phyloP scores from a whole-genome alignment of 2,329 filamentous ascomycete genomes.

The Seiridium cupressi region DNA sequence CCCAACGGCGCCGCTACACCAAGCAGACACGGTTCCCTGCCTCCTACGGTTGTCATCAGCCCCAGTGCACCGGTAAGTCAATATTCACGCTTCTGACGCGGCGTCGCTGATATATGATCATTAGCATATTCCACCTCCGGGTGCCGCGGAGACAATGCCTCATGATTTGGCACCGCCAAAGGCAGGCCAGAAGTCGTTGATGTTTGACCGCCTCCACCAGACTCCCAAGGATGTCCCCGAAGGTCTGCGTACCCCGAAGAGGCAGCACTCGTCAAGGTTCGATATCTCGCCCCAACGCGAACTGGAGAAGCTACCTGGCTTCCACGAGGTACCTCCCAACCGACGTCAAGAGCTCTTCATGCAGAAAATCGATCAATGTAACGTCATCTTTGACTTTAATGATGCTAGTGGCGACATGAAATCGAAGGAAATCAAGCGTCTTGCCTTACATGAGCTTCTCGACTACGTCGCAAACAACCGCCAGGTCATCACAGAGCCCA shows the following conservation, averaged over 20 bases:
- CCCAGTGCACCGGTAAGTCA: slow-evolving; percentile 82
- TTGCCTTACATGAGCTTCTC: slow-evolving; percentile 91
- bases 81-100: too few relatives aligned
- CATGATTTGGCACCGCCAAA: slow-evolving; percentile 94
- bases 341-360: slow-evolving; percentile 96
- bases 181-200: slow-evolving; percentile 81
- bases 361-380: slow-evolving; percentile 99
- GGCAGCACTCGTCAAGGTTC: slow-evolving; percentile 96
- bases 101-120: not conserved
- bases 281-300: slow-evolving; percentile 97
- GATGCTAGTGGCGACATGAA: slow-evolving; percentile 99
- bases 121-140: slow-evolving; percentile 88
- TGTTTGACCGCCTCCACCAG: slow-evolving; percentile 86
- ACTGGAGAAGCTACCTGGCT: slow-evolving; percentile 93
- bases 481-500: slow-evolving; percentile 96
- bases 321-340: slow-evolving; percentile 95
- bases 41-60: slow-evolving; percentile 91
- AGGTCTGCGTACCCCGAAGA: slow-evolving; percentile 89
- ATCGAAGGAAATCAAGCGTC: slow-evolving; percentile 97
- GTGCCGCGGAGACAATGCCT: slow-evolving; percentile 95
- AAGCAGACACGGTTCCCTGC: slow-evolving; percentile 61
- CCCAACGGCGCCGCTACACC: slow-evolving; percentile 59
- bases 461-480: slow-evolving; percentile 99
- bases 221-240: slow-evolving; percentile 97
- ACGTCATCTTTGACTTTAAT: slow-evolving; percentile 99